Evolutionary conservation across 202 grass and related monocot species (phyloP).

Genomic region (Alloteropsis angusta): DNA sequence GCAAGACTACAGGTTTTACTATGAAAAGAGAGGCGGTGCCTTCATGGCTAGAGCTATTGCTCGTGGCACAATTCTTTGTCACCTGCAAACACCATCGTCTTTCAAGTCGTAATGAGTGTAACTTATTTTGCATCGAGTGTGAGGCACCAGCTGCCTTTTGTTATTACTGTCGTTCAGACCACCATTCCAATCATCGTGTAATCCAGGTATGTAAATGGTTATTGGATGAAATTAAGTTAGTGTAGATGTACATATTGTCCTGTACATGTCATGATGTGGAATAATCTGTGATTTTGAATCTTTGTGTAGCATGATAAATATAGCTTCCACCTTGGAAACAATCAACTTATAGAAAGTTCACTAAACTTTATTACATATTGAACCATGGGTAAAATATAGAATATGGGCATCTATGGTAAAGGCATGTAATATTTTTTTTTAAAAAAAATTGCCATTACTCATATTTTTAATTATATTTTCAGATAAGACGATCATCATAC

Average conservation of each 20-base stretch:
- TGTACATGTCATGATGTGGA: not conserved
- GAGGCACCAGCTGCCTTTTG: not conserved
- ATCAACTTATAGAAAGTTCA: no score
- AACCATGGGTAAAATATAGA: no score
- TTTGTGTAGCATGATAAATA: no score
- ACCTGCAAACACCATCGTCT: not conserved
- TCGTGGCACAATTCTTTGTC: not conserved
- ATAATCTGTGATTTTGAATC: no score
- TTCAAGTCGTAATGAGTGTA: not conserved
- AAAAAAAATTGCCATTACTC: not conserved
- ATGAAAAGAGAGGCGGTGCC: not conserved
- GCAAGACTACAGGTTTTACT: not conserved
- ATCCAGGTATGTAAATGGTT: not conserved
- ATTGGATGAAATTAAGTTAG: not conserved
- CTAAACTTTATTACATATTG: no score
- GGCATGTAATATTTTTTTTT: not conserved
- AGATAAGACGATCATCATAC: conserved; percentile 27
- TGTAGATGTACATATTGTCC: not conserved
- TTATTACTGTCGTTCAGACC: not conserved
- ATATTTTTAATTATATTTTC: not conserved
- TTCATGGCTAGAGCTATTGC: not conserved
- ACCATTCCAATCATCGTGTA: not conserved
- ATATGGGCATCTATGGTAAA: not conserved
- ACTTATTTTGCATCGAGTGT: conserved; percentile 1
- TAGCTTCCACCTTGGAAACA: no score